Evolutionary conservation across 768 basidiomycete species (phyloP).

Genomic region (Crepidotus variabilis): DNA sequence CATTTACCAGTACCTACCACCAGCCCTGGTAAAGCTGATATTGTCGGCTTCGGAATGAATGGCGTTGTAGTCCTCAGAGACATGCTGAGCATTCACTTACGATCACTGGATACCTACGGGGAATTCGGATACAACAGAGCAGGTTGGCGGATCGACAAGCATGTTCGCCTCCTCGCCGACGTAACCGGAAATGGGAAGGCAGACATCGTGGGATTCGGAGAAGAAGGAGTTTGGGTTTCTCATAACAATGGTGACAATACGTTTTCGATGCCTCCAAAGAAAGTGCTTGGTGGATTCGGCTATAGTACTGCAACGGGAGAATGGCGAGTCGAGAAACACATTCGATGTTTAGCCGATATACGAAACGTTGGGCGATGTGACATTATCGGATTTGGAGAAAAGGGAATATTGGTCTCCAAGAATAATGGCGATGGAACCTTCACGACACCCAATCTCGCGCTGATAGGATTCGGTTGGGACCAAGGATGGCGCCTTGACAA

Average conservation of each 20-base stretch:
- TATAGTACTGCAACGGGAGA: not conserved
- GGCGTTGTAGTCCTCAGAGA: constrained; percentile 2
- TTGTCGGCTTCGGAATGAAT: not conserved
- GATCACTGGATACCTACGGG: not conserved
- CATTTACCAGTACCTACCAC: not conserved
- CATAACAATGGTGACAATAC: constrained; percentile 12
- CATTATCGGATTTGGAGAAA: constrained; percentile 13
- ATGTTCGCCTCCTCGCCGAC: constrained; percentile 13
- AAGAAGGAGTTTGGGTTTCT: constrained; percentile 6
- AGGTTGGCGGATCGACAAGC: constrained; percentile 11
- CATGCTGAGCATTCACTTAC: not conserved
- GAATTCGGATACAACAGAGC: constrained; percentile 8
- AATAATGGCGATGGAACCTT: constrained; percentile 11
- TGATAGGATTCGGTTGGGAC: constrained; percentile 7
- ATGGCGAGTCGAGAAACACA: constrained; percentile 13
- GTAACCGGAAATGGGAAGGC: constrained; percentile 7
- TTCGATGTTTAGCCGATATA: constrained; percentile 12
- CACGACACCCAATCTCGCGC: not conserved
- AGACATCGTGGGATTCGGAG: constrained; percentile 16
- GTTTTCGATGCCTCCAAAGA: constrained; percentile 4
- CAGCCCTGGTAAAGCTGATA: not conserved
- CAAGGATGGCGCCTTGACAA: constrained; percentile 2
- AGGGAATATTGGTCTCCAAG: constrained; percentile 4
- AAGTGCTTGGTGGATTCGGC: constrained; percentile 6
- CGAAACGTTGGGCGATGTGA: constrained; percentile 9